Evolutionary conservation across 2,329 filamentous ascomycete species (phyloP), one percentile per base, ranked within the genome.

Genomic region (Alternaria sp.): DNA sequence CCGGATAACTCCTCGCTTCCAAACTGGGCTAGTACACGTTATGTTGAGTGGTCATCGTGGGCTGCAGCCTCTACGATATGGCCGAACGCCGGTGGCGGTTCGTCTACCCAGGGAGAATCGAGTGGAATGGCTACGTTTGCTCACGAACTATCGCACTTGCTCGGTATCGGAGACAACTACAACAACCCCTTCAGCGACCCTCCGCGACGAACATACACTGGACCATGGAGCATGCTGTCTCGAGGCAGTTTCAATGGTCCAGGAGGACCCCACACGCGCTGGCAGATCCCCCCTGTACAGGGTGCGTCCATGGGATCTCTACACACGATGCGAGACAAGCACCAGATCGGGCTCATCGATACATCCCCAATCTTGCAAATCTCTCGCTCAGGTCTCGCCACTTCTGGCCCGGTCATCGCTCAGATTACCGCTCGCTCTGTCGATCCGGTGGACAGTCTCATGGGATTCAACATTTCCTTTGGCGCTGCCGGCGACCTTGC

Each of bases 31-130:
- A 71, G 79, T 40, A 87, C 85, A 0, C 79, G 85, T 15, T 86
- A 87, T 57, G 84, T 86, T 15, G 79, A 83, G 11, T 87, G 85
- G 85, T 85, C 84, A 0, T 85, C 83, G 3, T 87, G 85, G 84
- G 84, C 83, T 5, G 73, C 85, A 4, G 85, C 84, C 0, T 81
- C 84, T 0, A 80, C 77, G 1, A 83, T 86, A 61, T 87, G 85
- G 85, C 85, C 85, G 4, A 86, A 87, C 45, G 85, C 85, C 0
- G 85, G 83, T 1, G 79, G 79, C 28, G 85, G 85, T 13, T 86
- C 84, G 1, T 86, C 83, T 0, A 86, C 84, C 0, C 85, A 87
- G 72, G 84, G 79, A 3, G 85, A 87, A 68, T 85, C 82, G 68
- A 85, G 83, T 2, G 85, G 85, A 7, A 84, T 85, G 83, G 81